phyloP scores from a whole-genome alignment of 768 basidiomycete species.

The Boletus subcaerulescens region DNA sequence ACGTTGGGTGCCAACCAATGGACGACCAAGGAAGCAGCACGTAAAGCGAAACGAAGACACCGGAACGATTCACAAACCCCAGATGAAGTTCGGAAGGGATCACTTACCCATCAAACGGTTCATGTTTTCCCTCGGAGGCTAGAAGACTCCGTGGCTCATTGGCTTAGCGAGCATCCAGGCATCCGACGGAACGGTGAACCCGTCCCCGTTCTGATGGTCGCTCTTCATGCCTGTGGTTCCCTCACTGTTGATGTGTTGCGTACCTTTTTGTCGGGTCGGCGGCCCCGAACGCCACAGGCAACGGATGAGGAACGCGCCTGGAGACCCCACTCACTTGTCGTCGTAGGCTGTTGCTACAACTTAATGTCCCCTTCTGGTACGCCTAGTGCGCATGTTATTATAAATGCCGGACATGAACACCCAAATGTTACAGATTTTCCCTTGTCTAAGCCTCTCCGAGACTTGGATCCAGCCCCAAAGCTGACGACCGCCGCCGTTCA shows the following conservation, averaged over 20 bases:
- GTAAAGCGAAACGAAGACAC: slow-evolving; percentile 14
- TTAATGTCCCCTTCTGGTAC: slow-evolving; percentile 52
- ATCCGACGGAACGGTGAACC: neutral
- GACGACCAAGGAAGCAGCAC: slow-evolving; percentile 28
- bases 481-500: slow-evolving; percentile 49
- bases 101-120: slow-evolving; percentile 55
- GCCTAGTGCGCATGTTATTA: slow-evolving; percentile 3
- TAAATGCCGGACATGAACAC: slow-evolving; percentile 1
- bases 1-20: slow-evolving; percentile 54
- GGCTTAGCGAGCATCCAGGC: slow-evolving; percentile 39
- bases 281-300: slow-evolving; percentile 5
- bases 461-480: slow-evolving; percentile 14
- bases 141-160: slow-evolving; percentile 44
- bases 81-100: slow-evolving; percentile 18
- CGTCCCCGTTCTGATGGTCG: slow-evolving; percentile 57
- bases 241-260: slow-evolving; percentile 67
- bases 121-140: slow-evolving; percentile 52
- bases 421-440: slow-evolving; percentile 48
- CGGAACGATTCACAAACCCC: neutral
- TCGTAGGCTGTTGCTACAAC: slow-evolving; percentile 82
- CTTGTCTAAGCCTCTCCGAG: slow-evolving; percentile 36
- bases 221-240: slow-evolving; percentile 74
- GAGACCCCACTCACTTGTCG: slow-evolving; percentile 51
- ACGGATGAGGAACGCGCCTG: slow-evolving; percentile 31
- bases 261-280: slow-evolving; percentile 39